A percentile compares a stretch with the other conserved stretches of the same genome.
Conservation (phyloP, 306 rosid genomes). For the Phaseolus lunatus region DNA sequence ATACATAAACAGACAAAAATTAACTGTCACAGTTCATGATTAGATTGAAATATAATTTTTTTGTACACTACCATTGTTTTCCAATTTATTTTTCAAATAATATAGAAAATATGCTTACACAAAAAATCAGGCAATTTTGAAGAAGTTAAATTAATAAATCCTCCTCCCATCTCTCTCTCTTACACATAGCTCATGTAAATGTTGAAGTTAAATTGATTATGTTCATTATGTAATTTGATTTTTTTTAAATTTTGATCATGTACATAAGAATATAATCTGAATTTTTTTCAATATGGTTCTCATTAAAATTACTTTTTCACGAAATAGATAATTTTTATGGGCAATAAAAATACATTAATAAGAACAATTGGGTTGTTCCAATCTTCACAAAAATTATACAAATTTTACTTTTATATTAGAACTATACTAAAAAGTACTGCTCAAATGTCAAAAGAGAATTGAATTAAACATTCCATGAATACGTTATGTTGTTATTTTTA, state of each 20-base stretch:
- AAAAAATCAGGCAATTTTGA: neutral
- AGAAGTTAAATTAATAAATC: neutral
- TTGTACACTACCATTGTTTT: neutral
- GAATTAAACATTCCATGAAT: no score
- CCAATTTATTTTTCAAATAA: neutral
- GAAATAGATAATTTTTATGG: no score
- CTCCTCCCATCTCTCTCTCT: neutral
- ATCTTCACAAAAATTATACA: no score
- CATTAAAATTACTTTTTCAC: neutral
- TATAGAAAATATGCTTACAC: neutral
- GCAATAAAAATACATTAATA: no score
- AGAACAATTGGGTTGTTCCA: no score
- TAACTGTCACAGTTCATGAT: neutral
- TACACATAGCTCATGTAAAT: no score
- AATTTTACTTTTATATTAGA: no score
- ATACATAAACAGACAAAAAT: no score
- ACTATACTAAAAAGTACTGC: no score
- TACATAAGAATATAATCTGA: neutral
- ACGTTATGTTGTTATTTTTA: no score
- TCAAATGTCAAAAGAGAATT: no score
- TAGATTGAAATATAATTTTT: neutral
- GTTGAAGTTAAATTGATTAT: no score
- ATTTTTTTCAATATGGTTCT: neutral
- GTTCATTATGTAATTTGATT: neutral
- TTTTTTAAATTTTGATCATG: neutral